Percentiles rank a stretch among this genome's conserved stretches.
Conservation (phyloP, 2,329 filamentous ascomycete species). For the Exophiala mesophila region DNA sequence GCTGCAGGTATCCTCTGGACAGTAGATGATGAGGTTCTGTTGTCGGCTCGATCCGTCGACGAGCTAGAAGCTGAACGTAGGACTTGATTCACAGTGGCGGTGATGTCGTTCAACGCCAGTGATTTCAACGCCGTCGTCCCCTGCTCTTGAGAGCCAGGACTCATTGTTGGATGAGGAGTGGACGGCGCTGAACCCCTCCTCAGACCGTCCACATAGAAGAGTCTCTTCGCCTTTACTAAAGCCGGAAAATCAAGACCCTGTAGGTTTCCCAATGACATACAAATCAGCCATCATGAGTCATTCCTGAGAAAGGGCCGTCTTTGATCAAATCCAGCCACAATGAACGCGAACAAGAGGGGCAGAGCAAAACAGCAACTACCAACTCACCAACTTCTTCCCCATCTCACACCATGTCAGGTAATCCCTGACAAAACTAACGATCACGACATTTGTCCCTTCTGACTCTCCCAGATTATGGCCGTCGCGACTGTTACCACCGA, state of each 20-base stretch:
- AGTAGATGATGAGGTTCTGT: background rate
- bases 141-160: background rate
- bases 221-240: constrained; percentile 52
- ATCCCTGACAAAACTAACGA: constrained; percentile 80
- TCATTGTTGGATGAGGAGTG: background rate
- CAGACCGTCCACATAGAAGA: constrained; percentile 68
- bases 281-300: background rate
- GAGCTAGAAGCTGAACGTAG: constrained; percentile 4
- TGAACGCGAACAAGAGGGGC: background rate
- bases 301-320: background rate
- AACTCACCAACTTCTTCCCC: constrained; percentile 56
- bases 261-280: no score
- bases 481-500: background rate
- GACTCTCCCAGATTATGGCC: background rate
- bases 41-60: background rate
- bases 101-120: constrained; percentile 15
- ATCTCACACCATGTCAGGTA: constrained; percentile 72
- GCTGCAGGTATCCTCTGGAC: constrained; percentile 1
- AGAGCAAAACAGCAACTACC: constrained; percentile 11
- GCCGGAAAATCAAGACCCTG: constrained; percentile 28
- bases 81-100: constrained; percentile 4
- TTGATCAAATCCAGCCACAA: background rate
- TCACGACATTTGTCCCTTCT: constrained; percentile 48
- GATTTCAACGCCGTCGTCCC: constrained; percentile 15
- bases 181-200: background rate